phyloP scores from a whole-genome alignment of 331 rosid genomes.

The Rosa hybrid region DNA sequence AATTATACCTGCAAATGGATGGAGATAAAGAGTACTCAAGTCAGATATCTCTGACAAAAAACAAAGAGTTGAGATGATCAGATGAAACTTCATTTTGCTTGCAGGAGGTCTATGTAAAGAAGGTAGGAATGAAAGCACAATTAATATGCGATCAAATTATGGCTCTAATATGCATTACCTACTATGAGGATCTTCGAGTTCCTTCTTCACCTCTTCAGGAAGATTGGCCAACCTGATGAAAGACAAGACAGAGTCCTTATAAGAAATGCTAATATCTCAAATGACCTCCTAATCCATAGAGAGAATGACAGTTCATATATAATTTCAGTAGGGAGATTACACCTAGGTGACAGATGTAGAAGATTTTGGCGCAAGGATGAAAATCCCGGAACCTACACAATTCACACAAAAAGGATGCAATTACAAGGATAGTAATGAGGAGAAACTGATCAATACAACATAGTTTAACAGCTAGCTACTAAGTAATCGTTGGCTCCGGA shows the following conservation, averaged over 20 bases:
- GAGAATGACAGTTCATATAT: slow-evolving; percentile 2
- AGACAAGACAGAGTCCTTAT: slow-evolving; percentile 13
- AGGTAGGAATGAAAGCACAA: background rate
- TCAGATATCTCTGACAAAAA: background rate
- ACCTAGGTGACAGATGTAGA: slow-evolving; percentile 76
- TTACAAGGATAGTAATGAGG: slow-evolving; percentile 16
- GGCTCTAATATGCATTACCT: slow-evolving; percentile 47
- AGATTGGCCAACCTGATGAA: slow-evolving; percentile 66
- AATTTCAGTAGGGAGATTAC: slow-evolving; percentile 14
- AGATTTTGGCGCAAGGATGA: slow-evolving; percentile 70
- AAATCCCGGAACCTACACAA: slow-evolving; percentile 75
- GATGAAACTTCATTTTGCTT: background rate
- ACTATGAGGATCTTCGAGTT: slow-evolving; percentile 80
- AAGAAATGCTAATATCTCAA: slow-evolving; percentile 8
- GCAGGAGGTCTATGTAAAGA: background rate
- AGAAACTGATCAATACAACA: background rate
- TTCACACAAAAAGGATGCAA: slow-evolving; percentile 7
- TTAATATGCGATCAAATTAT: background rate
- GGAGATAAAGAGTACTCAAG: slow-evolving; percentile 23
- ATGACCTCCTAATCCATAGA: slow-evolving; percentile 11
- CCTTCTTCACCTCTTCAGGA: slow-evolving; percentile 70
- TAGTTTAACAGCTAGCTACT: background rate
- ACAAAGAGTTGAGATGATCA: background rate
- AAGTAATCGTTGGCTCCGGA: background rate
- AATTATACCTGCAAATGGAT: slow-evolving; percentile 70